A percentile compares a stretch with the other conserved stretches of the same genome.
phyloP scores from a whole-genome alignment of 148 eudicot genomes.

The Drosera capensis region DNA sequence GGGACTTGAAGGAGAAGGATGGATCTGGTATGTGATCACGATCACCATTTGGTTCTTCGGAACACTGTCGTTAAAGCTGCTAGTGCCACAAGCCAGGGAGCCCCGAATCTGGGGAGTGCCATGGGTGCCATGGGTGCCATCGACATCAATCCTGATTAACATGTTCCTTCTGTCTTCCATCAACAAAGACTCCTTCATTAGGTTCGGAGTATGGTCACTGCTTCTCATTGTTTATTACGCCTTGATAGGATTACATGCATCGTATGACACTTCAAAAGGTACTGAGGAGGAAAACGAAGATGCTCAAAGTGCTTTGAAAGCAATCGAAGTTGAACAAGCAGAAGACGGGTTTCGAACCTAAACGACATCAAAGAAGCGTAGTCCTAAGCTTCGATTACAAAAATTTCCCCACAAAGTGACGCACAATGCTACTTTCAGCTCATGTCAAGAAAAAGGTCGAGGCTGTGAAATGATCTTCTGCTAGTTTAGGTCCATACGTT shows the following conservation, averaged over 20 bases:
- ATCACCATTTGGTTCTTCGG: constrained; percentile 30
- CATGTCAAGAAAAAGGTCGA: too few relatives aligned
- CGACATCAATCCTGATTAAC: constrained; percentile 45
- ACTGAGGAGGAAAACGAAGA: too few relatives aligned
- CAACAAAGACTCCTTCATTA: constrained; percentile 29
- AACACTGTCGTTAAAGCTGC: constrained; percentile 16
- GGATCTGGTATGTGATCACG: constrained; percentile 33
- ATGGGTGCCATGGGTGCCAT: constrained; percentile 54
- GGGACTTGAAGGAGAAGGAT: constrained; percentile 13
- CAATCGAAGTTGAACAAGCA: too few relatives aligned
- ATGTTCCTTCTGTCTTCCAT: constrained; percentile 55
- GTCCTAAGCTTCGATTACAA: too few relatives aligned
- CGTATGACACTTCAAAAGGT: constrained; percentile 42
- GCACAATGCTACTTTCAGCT: too few relatives aligned
- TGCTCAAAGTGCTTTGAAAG: too few relatives aligned
- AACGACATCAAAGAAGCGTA: too few relatives aligned
- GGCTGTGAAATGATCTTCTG: too few relatives aligned
- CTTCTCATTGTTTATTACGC: constrained; percentile 39
- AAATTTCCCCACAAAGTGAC: too few relatives aligned
- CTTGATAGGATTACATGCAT: constrained; percentile 48
- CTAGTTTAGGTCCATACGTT: too few relatives aligned
- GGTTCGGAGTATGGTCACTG: constrained; percentile 37
- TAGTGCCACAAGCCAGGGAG: constrained; percentile 35
- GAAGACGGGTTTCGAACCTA: too few relatives aligned
- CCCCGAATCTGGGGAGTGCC: constrained; percentile 61